Percentiles rank a stretch among this genome's conserved stretches.
Evolutionary conservation across 2,329 filamentous ascomycete species (phyloP).

Genomic region (Orbilia blumenaviensis): DNA sequence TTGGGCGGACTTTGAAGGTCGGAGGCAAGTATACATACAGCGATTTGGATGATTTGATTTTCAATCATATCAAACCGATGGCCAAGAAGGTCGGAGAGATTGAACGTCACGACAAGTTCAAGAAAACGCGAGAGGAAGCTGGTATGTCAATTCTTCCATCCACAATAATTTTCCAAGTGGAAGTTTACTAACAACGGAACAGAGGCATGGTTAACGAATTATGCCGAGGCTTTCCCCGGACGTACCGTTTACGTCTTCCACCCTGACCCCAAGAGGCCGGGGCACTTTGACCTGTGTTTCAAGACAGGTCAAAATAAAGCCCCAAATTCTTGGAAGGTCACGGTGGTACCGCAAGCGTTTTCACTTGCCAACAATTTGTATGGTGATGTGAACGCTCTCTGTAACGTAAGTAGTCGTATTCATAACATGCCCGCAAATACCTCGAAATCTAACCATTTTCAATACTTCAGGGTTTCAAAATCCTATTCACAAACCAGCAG

Average conservation of each 20-base stretch:
- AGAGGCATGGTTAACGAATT: slow-evolving; percentile 97
- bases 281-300: slow-evolving; percentile 96
- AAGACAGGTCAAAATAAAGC: slow-evolving; percentile 81
- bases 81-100: slow-evolving; percentile 96
- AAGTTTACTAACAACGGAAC: slow-evolving; percentile 46
- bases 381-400: slow-evolving; percentile 91
- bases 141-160: slow-evolving; percentile 70
- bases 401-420: slow-evolving; percentile 76
- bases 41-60: slow-evolving; percentile 96
- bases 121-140: slow-evolving; percentile 79
- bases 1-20: slow-evolving; percentile 85
- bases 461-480: slow-evolving; percentile 67
- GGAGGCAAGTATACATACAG: slow-evolving; percentile 89
- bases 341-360: slow-evolving; percentile 90
- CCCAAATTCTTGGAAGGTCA: slow-evolving; percentile 75
- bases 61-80: slow-evolving; percentile 97
- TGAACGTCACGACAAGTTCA: slow-evolving; percentile 93
- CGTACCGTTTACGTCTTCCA: slow-evolving; percentile 96
- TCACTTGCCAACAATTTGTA: slow-evolving; percentile 89
- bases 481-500: slow-evolving; percentile 68
- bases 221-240: slow-evolving; percentile 93
- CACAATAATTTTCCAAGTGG: background rate
- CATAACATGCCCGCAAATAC: background rate
- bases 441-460: background rate
- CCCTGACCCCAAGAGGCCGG: slow-evolving; percentile 87